phyloP scores from a whole-genome alignment of 129 eudicot species.

The Erigeron canadensis region DNA sequence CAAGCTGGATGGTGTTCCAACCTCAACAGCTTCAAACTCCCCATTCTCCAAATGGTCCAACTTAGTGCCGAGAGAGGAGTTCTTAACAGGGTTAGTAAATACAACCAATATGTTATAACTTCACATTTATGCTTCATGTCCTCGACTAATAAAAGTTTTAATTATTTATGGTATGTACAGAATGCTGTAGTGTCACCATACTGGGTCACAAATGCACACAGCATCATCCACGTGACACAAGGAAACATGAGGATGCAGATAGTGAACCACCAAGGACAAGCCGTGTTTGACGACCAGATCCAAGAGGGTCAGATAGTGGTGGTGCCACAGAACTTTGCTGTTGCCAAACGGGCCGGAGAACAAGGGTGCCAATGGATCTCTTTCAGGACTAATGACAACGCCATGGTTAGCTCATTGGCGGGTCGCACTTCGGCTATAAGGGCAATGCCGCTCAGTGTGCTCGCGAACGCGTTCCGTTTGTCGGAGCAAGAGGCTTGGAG shows the following conservation, averaged over 20 bases:
- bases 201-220: conserved; percentile 72
- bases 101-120: no score
- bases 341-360: conserved; percentile 58
- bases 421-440: conserved; percentile 54
- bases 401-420: conserved; percentile 60
- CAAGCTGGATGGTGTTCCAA: conserved; percentile 56
- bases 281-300: conserved; percentile 53
- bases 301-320: conserved; percentile 57
- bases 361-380: conserved; percentile 70
- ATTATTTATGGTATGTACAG: conserved; percentile 41
- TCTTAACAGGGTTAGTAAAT: conserved; percentile 53
- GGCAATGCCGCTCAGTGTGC: conserved; percentile 51
- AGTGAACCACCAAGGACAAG: conserved; percentile 55
- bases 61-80: conserved; percentile 79
- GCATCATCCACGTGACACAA: conserved; percentile 36
- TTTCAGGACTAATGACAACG: conserved; percentile 78
- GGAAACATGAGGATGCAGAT: conserved; percentile 67
- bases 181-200: conserved; percentile 71
- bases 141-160: no score
- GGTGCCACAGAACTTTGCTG: conserved; percentile 72
- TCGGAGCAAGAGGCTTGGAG: conserved; percentile 47
- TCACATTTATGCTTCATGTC: no score
- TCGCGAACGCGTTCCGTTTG: conserved; percentile 49
- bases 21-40: conserved; percentile 64
- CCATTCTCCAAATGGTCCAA: conserved; percentile 47